Percentiles rank a stretch among this genome's conserved stretches.
phyloP scores from a whole-genome alignment of 176 grass and related monocot species.

The Cocos nucifera region DNA sequence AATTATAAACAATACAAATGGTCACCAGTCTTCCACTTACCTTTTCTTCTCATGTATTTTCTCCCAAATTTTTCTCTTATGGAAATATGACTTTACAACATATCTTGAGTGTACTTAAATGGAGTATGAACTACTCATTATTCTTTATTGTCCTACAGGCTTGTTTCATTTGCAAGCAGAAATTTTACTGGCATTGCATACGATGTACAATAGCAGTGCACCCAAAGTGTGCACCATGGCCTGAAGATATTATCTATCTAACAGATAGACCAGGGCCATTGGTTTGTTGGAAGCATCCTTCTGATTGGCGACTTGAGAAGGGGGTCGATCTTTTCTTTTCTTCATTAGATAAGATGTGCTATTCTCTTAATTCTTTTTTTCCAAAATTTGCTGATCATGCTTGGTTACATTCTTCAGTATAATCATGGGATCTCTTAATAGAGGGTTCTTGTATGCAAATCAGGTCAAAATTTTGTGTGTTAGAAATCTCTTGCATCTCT shows the following conservation, averaged over 20 bases:
- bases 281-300: slow-evolving; percentile 21
- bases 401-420: no score
- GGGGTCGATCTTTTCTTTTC: slow-evolving; percentile 27
- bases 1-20: no score
- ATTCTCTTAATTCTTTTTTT: not conserved
- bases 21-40: no score
- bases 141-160: slow-evolving; percentile 4
- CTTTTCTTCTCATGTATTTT: not conserved
- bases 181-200: slow-evolving; percentile 19
- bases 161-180: slow-evolving; percentile 26
- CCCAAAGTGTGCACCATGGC: slow-evolving; percentile 23
- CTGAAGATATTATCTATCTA: not conserved
- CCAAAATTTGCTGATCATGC: no score
- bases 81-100: not conserved
- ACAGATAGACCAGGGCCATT: slow-evolving; percentile 11
- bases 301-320: slow-evolving; percentile 20
- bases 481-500: no score
- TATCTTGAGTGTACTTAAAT: not conserved
- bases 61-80: not conserved
- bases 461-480: no score
- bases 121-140: slow-evolving; percentile 4
- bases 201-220: slow-evolving; percentile 15
- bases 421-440: no score
- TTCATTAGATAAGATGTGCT: slow-evolving; percentile 7
- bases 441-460: no score